Base-by-base conservation (phyloP, 805 yeast genomes). In the Starmerella powellii region DNA sequence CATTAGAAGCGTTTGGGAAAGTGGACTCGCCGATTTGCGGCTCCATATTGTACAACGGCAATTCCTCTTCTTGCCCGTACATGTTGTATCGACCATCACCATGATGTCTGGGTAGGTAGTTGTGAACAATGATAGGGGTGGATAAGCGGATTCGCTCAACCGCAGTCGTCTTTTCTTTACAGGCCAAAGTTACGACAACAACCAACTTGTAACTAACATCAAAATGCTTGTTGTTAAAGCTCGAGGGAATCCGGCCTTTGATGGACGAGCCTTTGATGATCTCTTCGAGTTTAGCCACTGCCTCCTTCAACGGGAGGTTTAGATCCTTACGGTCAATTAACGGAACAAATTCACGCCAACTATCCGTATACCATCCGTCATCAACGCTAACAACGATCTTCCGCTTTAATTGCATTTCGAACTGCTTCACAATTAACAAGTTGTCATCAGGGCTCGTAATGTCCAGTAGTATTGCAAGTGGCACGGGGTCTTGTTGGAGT, bases 151-250 rank as follows among this genome's bases (percentile, higher is more conserved):
- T 3, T 18, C 40, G 29, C 23, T 30, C 40, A 1, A 40, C 20
- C 15, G 44, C 18, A 8, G 21, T 29, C 1, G 48, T 44, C 31
- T 46, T 50, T 24, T 40, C 50, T 10, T 34, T 37, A 16, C 44
- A 29, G 11, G 48, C 46, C 4, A 50, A 21, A 2, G 39, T 18
- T 8, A 42, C 29, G 17, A 33, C 45, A 6, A 43, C 44, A 2
- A 44, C 50, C 2, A 50, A 34, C 24, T 50, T 49, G 28, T 50
- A 49, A n/a, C 20, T 30, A 13, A 46, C 35, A 13, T 41, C 39
- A 28, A 50, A 45, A 19, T 49, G 47, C 28, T 21, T 23, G 28
- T 39, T 46, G 1, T 23, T 24, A 23, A 49, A 42, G 18, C 47
- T 40, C n/a, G 45, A 45, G 3, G 49, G 45, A 2, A 46, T 38